Evolutionary conservation across 1,139 yeast genomes (phyloP), one percentile per base, ranked within the genome.

Genomic region (Hansenula lynferdii): DNA sequence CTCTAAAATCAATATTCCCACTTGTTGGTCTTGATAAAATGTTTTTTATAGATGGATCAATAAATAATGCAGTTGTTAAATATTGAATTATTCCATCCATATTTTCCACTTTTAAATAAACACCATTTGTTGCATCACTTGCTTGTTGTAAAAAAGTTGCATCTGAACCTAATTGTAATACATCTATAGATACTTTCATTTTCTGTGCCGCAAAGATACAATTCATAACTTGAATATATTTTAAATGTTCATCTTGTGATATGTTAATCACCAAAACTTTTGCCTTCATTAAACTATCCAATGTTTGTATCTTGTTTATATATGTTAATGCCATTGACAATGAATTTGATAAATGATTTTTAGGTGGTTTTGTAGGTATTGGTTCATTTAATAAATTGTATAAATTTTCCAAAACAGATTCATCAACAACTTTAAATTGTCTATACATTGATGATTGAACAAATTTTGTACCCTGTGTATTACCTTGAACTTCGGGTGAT

Each of bases 161-260:
- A 48, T 80, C 75, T 14, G 69, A 67, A 2, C 92, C 92, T 35
- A 94, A 65, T 56, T 90, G 89, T 43, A 94, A 90, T 16, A 90
- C 89, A 59, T 94, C 97, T 14, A 92, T 80, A 3, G 96, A 85
- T 11, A 92, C 79, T 53, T 81, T 82, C 81, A 85, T 76, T 60
- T 89, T 89, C 51, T 92, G 97, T 1, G 98, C 96, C 0, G 97
- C 94, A 63, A 94, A 94, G 31, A 92, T 90, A 48, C 94, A 75
- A 61, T 94, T 94, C 98, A 94, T 94, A 35, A 89, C 80, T 5
- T 97, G 86, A 31, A 92, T 86, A 60, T 94, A 94, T 43, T 86
- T 86, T 38, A 87, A 68, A 17, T 87, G 79, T 41, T 80, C 79
- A 50, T 87, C 94, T 46, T 82, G 89, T 45, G 83, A 80, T 16